These are phyloP conservation scores for Jaenimonas drosophilae DNA, from an alignment of 208 protist species.

Conservation along the genomic window DNA sequence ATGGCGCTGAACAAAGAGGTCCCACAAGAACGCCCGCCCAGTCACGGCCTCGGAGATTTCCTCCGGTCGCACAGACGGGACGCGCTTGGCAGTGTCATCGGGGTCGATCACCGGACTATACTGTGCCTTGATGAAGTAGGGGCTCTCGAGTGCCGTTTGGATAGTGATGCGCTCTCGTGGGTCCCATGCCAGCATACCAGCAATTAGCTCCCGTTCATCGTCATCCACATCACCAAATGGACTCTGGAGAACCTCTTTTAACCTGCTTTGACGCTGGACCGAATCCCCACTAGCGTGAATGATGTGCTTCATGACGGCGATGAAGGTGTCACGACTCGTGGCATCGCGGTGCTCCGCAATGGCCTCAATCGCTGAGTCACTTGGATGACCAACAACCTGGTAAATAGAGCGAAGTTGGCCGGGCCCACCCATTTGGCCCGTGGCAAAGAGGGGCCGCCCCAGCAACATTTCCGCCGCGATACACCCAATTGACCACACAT, in stretches of 20 bases:
- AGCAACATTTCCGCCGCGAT: conserved; percentile 88
- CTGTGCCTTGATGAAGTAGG: conserved; percentile 65
- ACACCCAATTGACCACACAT: conserved; percentile 90
- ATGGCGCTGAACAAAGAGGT: conserved; percentile 61
- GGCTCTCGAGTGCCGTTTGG: conserved; percentile 54
- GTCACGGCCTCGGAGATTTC: conserved; percentile 45
- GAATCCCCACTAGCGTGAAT: conserved; percentile 6
- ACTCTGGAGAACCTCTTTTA: conserved; percentile 33
- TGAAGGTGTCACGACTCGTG: conserved; percentile 27
- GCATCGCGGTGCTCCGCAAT: conserved; percentile 49
- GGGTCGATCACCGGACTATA: conserved; percentile 64
- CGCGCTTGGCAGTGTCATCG: conserved; percentile 32
- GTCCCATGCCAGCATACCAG: conserved; percentile 53
- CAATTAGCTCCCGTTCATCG: conserved; percentile 66
- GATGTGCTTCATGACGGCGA: conserved; percentile 14
- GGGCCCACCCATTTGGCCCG: conserved; percentile 76
- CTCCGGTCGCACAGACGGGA: conserved; percentile 41
- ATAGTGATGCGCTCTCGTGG: conserved; percentile 63
- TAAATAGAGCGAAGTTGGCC: conserved; percentile 92
- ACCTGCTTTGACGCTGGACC: conserved; percentile 2
- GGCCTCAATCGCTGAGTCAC: conserved; percentile 58
- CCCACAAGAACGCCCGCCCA: conserved; percentile 68
- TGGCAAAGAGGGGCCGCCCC: conserved; percentile 76
- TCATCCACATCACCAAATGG: conserved; percentile 61
- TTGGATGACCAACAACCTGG: conserved; percentile 69